These are phyloP conservation scores for Athelia psychrophila DNA, from an alignment of 1,284 basidiomycete genomes.

Conservation along the genomic window DNA sequence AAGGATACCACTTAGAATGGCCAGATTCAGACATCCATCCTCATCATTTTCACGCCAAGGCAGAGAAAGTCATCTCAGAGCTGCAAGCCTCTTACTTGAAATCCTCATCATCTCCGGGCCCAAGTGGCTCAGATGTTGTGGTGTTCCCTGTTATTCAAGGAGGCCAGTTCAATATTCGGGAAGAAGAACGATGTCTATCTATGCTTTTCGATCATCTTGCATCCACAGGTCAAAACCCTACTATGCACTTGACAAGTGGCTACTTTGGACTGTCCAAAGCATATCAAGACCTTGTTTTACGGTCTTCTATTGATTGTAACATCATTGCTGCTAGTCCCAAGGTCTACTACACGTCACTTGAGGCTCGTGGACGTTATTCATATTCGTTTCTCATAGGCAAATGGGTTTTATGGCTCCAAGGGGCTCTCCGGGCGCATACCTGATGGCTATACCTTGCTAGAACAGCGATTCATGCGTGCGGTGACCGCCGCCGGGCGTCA, in stretches of 20 bases:
- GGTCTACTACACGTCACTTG: conserved; percentile 38
- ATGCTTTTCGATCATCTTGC: conserved; percentile 52
- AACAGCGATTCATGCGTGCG: conserved; percentile 80
- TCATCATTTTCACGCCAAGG: conserved; percentile 55
- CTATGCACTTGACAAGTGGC: conserved; percentile 84
- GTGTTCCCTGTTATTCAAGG: conserved; percentile 84
- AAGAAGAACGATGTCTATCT: conserved; percentile 72
- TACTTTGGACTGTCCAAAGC: conserved; percentile 89
- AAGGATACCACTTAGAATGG: conserved; percentile 53
- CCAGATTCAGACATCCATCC: conserved; percentile 52
- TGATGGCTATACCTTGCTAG: conserved; percentile 90
- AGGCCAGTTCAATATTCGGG: conserved; percentile 78
- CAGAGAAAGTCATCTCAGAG: conserved; percentile 39
- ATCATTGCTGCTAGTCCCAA: conserved; percentile 88
- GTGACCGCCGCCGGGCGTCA: conserved; percentile 49
- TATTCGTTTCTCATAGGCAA: conserved; percentile 58
- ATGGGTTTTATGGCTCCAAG: conserved; percentile 90
- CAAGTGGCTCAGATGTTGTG: conserved; percentile 43
- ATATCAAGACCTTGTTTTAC: conserved; percentile 79
- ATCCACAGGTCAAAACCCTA: conserved; percentile 30
- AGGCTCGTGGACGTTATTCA: conserved; percentile 1
- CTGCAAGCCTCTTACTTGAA: conserved; percentile 47
- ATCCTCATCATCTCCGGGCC: conserved; percentile 14
- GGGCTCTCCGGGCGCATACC: conserved; percentile 93
- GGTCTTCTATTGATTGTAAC: conserved; percentile 58